A percentile compares a stretch with the other conserved stretches of the same genome.
phyloP scores from a whole-genome alignment of 2,329 filamentous ascomycete species.

The Cytospora chrysosperma region DNA sequence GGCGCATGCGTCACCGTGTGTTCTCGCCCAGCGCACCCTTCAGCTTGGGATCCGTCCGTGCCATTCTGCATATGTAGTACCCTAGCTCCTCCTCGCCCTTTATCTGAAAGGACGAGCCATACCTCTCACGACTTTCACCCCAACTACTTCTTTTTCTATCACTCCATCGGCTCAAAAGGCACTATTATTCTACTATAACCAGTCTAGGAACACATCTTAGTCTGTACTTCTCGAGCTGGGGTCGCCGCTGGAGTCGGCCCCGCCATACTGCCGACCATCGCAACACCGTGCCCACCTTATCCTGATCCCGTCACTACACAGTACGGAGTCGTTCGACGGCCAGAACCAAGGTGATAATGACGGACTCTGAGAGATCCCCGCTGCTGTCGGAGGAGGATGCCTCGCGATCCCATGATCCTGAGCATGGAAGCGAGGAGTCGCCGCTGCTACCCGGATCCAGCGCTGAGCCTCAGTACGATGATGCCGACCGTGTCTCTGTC shows the following conservation, averaged over 20 bases:
- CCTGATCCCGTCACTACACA: neutral
- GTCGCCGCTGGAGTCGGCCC: slow-evolving; percentile 13
- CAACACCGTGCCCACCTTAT: neutral
- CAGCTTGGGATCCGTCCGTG: neutral
- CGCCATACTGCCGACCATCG: slow-evolving; percentile 6
- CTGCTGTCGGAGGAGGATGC: slow-evolving; percentile 40
- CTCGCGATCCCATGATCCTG: slow-evolving; percentile 28
- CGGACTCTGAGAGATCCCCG: slow-evolving; percentile 45
- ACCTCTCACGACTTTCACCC: neutral
- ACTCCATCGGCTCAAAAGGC: neutral
- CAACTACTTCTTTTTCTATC: neutral
- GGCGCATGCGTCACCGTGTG: neutral
- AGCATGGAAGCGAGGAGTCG: slow-evolving; percentile 45
- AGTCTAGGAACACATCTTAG: neutral
- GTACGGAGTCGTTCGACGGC: slow-evolving; percentile 1
- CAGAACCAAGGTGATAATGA: slow-evolving; percentile 35
- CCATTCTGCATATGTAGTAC: neutral
- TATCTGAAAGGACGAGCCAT: neutral
- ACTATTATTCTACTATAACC: neutral
- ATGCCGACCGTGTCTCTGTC: slow-evolving; percentile 33
- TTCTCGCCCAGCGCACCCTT: neutral
- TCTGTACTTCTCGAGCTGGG: slow-evolving; percentile 1
- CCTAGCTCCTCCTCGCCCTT: neutral
- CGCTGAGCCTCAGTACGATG: slow-evolving; percentile 36
- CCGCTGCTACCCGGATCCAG: slow-evolving; percentile 47